A percentile compares a stretch with the other conserved stretches of the same genome.
Conservation (phyloP, 164 flowering plant species). For the Umbilicus rupestris region DNA sequence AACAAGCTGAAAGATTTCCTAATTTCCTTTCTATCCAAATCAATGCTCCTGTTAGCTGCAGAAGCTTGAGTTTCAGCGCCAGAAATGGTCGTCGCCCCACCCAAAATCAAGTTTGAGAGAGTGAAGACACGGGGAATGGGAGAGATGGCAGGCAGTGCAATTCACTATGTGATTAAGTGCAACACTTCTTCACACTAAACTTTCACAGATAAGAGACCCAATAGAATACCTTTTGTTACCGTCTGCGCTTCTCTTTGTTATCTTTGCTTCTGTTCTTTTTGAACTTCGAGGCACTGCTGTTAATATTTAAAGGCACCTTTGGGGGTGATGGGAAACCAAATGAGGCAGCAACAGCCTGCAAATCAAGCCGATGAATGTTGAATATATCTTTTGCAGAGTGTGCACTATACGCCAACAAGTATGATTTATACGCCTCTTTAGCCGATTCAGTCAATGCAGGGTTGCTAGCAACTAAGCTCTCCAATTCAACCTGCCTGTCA, state of each 20-base stretch:
- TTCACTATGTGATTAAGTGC: no score
- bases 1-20: no score
- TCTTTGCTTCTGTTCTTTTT: constrained; percentile 37
- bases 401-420: constrained; percentile 76
- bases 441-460: constrained; percentile 74
- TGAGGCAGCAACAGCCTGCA: constrained; percentile 86
- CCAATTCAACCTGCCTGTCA: constrained; percentile 71
- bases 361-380: constrained; percentile 75
- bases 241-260: neutral
- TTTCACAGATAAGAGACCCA: no score
- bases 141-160: no score
- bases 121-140: no score
- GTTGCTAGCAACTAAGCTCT: constrained; percentile 56
- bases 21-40: no score
- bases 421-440: constrained; percentile 82
- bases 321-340: constrained; percentile 84
- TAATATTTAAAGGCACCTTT: constrained; percentile 56
- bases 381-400: constrained; percentile 90
- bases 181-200: no score
- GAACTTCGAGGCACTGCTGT: constrained; percentile 81
- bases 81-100: no score
- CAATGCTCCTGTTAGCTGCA: no score
- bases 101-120: no score
- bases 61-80: no score
- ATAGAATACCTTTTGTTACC: neutral